These are phyloP conservation scores for Talinum fruticosum DNA, from an alignment of 148 eudicot species.

Conservation along the genomic window DNA sequence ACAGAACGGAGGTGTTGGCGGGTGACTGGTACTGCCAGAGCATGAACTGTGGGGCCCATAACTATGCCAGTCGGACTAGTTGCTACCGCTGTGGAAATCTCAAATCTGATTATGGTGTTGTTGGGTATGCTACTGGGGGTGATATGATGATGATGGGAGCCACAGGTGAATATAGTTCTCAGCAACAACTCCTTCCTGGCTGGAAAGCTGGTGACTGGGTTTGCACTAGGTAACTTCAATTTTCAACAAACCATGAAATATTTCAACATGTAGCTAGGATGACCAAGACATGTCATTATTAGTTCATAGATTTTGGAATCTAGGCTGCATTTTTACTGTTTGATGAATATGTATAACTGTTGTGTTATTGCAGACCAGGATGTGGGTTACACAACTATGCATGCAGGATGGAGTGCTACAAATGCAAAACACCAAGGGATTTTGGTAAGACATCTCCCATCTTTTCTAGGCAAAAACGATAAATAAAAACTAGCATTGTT, in stretches of 20 bases:
- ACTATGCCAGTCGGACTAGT: slow-evolving; percentile 61
- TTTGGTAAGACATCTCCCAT: slow-evolving; percentile 33
- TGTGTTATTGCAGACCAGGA: slow-evolving; percentile 33
- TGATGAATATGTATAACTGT: background rate
- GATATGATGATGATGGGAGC: slow-evolving; percentile 20
- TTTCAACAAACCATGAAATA: background rate
- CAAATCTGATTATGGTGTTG: slow-evolving; percentile 29
- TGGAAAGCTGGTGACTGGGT: slow-evolving; percentile 78
- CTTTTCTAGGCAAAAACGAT: slow-evolving; percentile 2
- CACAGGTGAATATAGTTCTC: slow-evolving; percentile 22
- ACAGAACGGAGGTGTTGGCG: slow-evolving; percentile 48
- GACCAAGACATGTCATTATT: background rate
- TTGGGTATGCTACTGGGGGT: slow-evolving; percentile 27
- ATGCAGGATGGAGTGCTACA: slow-evolving; percentile 56
- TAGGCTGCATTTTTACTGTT: background rate
- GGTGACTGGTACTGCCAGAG: slow-evolving; percentile 70
- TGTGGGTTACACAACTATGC: slow-evolving; percentile 67
- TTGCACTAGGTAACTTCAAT: slow-evolving; percentile 41
- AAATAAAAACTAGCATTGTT: no score
- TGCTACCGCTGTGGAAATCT: slow-evolving; percentile 50
- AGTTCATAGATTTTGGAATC: background rate
- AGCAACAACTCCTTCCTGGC: slow-evolving; percentile 46
- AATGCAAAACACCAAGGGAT: slow-evolving; percentile 51
- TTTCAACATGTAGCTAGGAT: background rate
- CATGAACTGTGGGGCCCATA: slow-evolving; percentile 60